Conservation (phyloP, 805 yeast species). For the Wickerhamomyces silvicola region DNA sequence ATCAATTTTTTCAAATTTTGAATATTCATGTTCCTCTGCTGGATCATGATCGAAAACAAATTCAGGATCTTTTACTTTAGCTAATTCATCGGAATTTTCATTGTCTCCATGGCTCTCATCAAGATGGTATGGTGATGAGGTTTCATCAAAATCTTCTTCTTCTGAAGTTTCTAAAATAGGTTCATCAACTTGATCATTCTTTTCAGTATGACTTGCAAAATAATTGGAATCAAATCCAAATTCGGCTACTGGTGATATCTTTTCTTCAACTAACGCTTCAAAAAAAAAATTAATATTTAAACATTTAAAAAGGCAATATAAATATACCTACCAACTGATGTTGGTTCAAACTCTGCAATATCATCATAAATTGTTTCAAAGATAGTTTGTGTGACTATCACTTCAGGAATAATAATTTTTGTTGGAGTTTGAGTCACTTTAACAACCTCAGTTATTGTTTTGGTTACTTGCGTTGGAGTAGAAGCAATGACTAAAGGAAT, state of each 20-base stretch:
- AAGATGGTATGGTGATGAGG: constrained; percentile 10
- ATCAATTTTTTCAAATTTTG: not conserved
- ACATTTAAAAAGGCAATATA: too few species aligned
- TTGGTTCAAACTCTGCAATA: too few species aligned
- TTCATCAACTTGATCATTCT: not conserved
- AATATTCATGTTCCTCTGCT: not conserved
- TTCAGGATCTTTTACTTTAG: constrained; percentile 5
- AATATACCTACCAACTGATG: too few species aligned
- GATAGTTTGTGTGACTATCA: too few species aligned
- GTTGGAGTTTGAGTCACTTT: too few species aligned
- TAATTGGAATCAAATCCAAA: constrained; percentile 9
- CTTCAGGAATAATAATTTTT: too few species aligned
- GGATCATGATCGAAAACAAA: constrained; percentile 5
- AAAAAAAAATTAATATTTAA: not conserved
- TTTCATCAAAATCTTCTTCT: not conserved
- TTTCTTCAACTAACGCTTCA: not conserved
- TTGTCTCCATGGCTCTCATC: constrained; percentile 4
- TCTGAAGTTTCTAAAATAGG: not conserved
- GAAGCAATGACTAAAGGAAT: too few species aligned
- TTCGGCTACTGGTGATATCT: not conserved
- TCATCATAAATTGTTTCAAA: too few species aligned
- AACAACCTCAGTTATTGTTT: too few species aligned
- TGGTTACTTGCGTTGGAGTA: too few species aligned
- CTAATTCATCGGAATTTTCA: too few species aligned
- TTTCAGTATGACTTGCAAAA: constrained; percentile 4